Conservation (phyloP, 306 rosid species). For the Trifolium pratense region DNA sequence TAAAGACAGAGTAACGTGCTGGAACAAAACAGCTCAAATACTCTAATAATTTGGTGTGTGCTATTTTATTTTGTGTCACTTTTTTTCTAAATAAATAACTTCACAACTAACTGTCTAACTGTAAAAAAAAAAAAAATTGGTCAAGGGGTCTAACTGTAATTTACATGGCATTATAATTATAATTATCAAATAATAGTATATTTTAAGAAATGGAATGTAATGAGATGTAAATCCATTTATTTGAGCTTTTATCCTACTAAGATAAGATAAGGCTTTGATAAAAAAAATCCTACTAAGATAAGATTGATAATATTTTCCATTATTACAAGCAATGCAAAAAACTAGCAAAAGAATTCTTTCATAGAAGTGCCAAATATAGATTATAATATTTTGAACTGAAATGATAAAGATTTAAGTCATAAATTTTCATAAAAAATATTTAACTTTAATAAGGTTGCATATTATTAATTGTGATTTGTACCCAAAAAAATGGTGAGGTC, state of each 20-base stretch:
- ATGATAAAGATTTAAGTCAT: too few relatives aligned
- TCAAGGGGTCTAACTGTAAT: not conserved
- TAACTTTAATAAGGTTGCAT: too few relatives aligned
- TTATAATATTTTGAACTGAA: not conserved
- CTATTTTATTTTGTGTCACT: slow-evolving; percentile 1
- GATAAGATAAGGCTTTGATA: too few relatives aligned
- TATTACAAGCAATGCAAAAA: not conserved
- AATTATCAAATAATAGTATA: not conserved
- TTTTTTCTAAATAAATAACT: slow-evolving; percentile 4
- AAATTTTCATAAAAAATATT: too few relatives aligned
- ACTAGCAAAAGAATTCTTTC: not conserved
- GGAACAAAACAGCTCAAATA: slow-evolving; percentile 12
- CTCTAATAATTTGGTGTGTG: slow-evolving; percentile 2
- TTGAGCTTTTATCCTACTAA: not conserved
- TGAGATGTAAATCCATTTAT: not conserved
- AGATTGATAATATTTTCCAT: not conserved
- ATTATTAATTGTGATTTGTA: too few relatives aligned
- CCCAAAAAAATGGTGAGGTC: too few relatives aligned
- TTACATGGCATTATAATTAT: not conserved
- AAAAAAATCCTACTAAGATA: too few relatives aligned
- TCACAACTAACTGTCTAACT: not conserved
- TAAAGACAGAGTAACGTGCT: not conserved
- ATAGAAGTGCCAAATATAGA: too few relatives aligned
- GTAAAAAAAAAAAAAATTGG: not conserved
- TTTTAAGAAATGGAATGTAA: not conserved